phyloP scores from a whole-genome alignment of 1,139 yeast genomes.

The Kazachstania sp. region DNA sequence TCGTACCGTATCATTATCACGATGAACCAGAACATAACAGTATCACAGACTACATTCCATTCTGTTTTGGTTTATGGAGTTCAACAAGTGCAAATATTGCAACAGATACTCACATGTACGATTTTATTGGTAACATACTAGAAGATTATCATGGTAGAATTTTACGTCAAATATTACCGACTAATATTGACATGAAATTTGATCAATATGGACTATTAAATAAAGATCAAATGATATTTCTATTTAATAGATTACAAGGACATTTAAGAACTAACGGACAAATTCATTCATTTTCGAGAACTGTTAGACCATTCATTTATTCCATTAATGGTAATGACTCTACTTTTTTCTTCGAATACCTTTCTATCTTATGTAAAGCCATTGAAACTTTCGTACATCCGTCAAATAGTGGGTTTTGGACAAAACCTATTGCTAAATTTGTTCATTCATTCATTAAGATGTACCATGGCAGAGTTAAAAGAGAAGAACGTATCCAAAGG shows the following conservation, averaged over 20 bases:
- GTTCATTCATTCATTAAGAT: conserved; percentile 48
- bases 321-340: conserved; percentile 50
- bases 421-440: conserved; percentile 57
- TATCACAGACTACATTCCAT: conserved; percentile 43
- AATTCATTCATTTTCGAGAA: conserved; percentile 48
- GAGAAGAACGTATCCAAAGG: conserved; percentile 34
- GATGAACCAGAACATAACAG: conserved; percentile 19
- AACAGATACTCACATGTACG: conserved; percentile 59
- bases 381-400: conserved; percentile 88
- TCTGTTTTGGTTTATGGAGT: conserved; percentile 69
- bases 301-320: conserved; percentile 55
- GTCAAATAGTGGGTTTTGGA: conserved; percentile 83
- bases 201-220: conserved; percentile 55
- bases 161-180: conserved; percentile 11
- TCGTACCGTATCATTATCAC: conserved; percentile 40
- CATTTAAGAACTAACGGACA: conserved; percentile 47
- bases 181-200: neutral
- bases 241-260: conserved; percentile 43
- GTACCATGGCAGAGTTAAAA: conserved; percentile 48
- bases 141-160: conserved; percentile 37
- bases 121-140: conserved; percentile 56
- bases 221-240: conserved; percentile 47
- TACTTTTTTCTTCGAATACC: conserved; percentile 45
- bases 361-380: conserved; percentile 54
- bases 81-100: conserved; percentile 50